A percentile compares a stretch with the other conserved stretches of the same genome.
phyloP scores from a whole-genome alignment of 495 filamentous ascomycete genomes.

The Amorphotheca resinae region DNA sequence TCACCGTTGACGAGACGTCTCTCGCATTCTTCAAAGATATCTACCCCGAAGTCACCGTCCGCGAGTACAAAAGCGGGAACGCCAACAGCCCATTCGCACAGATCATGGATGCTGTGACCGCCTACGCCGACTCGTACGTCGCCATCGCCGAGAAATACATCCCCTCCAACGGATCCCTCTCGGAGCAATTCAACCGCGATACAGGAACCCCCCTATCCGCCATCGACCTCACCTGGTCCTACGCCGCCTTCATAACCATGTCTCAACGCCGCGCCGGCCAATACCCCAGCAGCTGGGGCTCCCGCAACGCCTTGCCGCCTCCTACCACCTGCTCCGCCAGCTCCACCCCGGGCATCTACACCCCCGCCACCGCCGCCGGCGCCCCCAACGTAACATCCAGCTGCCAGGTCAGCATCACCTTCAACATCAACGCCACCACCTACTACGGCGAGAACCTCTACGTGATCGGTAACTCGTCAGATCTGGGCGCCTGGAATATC shows the following conservation, averaged over 20 bases:
- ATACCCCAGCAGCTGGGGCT: conserved; percentile 22
- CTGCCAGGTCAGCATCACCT: conserved; percentile 27
- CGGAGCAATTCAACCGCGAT: conserved; percentile 46
- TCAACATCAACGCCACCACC: conserved; percentile 31
- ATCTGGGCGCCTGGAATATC: conserved; percentile 22
- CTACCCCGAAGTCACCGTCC: conserved; percentile 30
- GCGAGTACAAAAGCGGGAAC: conserved; percentile 32
- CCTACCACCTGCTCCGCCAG: conserved; percentile 17
- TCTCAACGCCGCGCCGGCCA: conserved; percentile 18
- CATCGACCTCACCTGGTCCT: conserved; percentile 40
- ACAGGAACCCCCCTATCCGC: conserved; percentile 38
- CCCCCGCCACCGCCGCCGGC: conserved; percentile 26
- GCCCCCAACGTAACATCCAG: conserved; percentile 25
- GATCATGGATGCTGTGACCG: conserved; percentile 37
- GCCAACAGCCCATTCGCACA: conserved; percentile 28
- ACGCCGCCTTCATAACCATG: conserved; percentile 34
- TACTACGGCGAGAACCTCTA: conserved; percentile 39
- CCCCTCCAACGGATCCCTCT: conserved; percentile 33
- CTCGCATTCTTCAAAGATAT: conserved; percentile 40
- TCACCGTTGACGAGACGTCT: conserved; percentile 32
- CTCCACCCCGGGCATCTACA: conserved; percentile 32
- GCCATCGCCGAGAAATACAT: conserved; percentile 36
- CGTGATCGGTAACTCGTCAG: conserved; percentile 25
- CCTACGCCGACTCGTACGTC: conserved; percentile 50
- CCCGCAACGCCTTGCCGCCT: conserved; percentile 10